phyloP scores from a whole-genome alignment of 495 filamentous ascomycete genomes.

The Neurospora africana region DNA sequence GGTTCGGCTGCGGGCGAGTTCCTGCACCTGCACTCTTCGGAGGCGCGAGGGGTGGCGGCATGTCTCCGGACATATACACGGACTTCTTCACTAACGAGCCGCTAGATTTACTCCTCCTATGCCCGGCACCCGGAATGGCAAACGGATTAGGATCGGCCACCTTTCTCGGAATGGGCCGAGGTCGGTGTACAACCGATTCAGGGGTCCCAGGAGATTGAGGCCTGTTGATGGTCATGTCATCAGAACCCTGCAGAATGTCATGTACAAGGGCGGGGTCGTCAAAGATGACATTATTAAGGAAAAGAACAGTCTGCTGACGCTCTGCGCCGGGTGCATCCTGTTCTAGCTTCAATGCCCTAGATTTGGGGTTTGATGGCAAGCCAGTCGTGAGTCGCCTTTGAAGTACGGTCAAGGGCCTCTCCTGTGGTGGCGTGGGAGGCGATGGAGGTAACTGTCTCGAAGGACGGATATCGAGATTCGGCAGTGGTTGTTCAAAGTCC shows the following conservation, averaged over 20 bases:
- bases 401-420: conserved; percentile 29
- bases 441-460: conserved; percentile 23
- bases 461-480: conserved; percentile 20
- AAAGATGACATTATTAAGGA: conserved; percentile 42
- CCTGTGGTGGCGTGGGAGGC: conserved; percentile 18
- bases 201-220: conserved; percentile 11
- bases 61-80: conserved; percentile 19
- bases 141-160: conserved; percentile 27
- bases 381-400: conserved; percentile 39
- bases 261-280: conserved; percentile 35
- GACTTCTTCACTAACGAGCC: conserved; percentile 34
- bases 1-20: conserved; percentile 28
- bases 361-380: conserved; percentile 38
- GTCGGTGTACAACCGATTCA: conserved; percentile 38
- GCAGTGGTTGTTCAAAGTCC: not conserved
- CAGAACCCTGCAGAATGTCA: conserved; percentile 33
- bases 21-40: conserved; percentile 28
- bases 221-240: conserved; percentile 15
- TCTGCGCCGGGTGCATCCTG: conserved; percentile 17
- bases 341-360: conserved; percentile 27
- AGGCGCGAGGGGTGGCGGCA: conserved; percentile 32
- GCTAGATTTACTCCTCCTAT: conserved; percentile 35
- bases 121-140: conserved; percentile 15
- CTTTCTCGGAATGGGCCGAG: conserved; percentile 41
- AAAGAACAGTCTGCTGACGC: conserved; percentile 39